phyloP scores from a whole-genome alignment of 2,329 filamentous ascomycete genomes.

The Westerdykella aurantiaca region DNA sequence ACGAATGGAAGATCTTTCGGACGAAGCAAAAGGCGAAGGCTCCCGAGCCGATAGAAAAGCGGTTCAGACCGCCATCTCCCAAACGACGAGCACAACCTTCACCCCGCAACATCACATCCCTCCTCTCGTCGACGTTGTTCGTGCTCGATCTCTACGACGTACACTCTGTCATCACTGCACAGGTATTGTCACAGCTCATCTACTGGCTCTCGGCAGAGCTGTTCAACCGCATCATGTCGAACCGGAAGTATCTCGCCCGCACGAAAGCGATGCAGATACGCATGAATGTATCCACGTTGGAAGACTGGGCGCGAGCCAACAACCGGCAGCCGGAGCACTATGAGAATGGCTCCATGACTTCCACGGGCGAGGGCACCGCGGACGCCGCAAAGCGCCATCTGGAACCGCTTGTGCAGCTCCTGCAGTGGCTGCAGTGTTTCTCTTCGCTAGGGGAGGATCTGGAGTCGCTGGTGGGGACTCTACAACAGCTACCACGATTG shows the following conservation, averaged over 20 bases:
- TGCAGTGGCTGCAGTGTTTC: conserved; percentile 98
- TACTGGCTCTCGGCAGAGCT: conserved; percentile 96
- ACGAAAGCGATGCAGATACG: conserved; percentile 99
- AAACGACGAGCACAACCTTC: conserved; percentile 88
- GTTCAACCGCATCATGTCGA: conserved; percentile 97
- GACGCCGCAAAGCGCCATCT: conserved; percentile 81
- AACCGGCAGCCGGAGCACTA: conserved; percentile 94
- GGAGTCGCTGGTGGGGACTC: conserved; percentile 78
- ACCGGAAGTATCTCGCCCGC: conserved; percentile 84
- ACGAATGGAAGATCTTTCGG: conserved; percentile 97
- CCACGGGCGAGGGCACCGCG: conserved; percentile 78
- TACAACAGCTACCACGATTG: conserved; percentile 81
- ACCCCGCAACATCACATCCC: conserved; percentile 89
- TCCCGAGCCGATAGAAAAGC: conserved; percentile 80
- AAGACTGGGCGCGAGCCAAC: conserved; percentile 93
- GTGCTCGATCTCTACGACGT: conserved; percentile 98
- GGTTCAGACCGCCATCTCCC: conserved; percentile 85
- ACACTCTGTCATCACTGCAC: conserved; percentile 89
- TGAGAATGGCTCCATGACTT: conserved; percentile 81
- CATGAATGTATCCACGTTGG: conserved; percentile 93
- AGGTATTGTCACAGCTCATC: conserved; percentile 85
- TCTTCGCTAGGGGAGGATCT: conserved; percentile 88
- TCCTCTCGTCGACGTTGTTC: conserved; percentile 92
- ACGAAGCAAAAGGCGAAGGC: conserved; percentile 81
- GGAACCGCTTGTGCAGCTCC: conserved; percentile 81